These are phyloP conservation scores for Cicer arietinum DNA, from an alignment of 306 rosid species.

Conservation along the genomic window DNA sequence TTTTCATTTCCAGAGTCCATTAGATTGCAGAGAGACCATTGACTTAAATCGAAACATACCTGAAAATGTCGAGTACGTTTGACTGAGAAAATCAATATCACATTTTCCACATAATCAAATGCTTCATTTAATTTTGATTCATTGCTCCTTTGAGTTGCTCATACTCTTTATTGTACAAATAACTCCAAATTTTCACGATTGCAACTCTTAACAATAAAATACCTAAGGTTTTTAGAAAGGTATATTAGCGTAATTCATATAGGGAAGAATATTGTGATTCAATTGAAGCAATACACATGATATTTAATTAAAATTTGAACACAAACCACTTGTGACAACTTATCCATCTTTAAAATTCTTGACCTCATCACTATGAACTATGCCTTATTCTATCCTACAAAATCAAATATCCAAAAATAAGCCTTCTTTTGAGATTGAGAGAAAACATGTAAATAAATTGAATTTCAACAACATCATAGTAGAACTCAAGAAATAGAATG, in stretches of 20 bases:
- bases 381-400: too few relatives aligned
- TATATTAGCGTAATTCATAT: slow-evolving; percentile 43
- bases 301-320: slow-evolving; percentile 7
- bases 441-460: too few relatives aligned
- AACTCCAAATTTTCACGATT: slow-evolving; percentile 99
- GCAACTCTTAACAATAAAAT: slow-evolving; percentile 99
- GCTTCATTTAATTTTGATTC: slow-evolving; percentile 98
- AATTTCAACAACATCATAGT: too few relatives aligned
- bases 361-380: slow-evolving; percentile 20
- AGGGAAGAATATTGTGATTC: slow-evolving; percentile 37
- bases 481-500: too few relatives aligned
- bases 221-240: slow-evolving; percentile 73
- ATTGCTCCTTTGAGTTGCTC: slow-evolving; percentile 99
- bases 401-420: too few relatives aligned
- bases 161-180: slow-evolving; percentile 99
- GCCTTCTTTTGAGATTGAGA: too few relatives aligned
- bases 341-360: slow-evolving; percentile 31
- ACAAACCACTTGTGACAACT: slow-evolving; percentile 24
- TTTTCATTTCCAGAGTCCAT: slow-evolving; percentile 18
- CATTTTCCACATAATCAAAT: slow-evolving; percentile 92
- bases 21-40: slow-evolving; percentile 18
- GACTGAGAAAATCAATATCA: slow-evolving; percentile 95
- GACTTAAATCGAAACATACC: slow-evolving; percentile 57
- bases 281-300: slow-evolving; percentile 34
- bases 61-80: slow-evolving; percentile 98